Percentiles rank a stretch among this genome's conserved stretches.
These are phyloP conservation scores for Oryza glumipatula DNA, from an alignment of 176 grass and related monocot species.

Conservation along the genomic window DNA sequence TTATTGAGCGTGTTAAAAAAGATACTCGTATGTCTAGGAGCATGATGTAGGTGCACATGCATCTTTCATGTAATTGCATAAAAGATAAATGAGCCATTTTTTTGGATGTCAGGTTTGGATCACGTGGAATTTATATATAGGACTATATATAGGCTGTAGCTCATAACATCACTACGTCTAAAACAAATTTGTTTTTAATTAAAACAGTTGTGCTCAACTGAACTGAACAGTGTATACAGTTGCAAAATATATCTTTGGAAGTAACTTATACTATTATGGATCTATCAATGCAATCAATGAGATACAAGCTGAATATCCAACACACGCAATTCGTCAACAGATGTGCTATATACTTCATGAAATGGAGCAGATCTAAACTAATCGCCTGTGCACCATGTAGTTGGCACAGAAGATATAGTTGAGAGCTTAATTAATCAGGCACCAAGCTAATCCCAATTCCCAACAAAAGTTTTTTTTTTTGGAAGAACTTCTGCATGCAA, in stretches of 20 bases:
- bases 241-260: not conserved
- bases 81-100: too few species aligned
- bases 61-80: too few species aligned
- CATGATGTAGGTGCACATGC: too few species aligned
- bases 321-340: not conserved
- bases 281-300: not conserved
- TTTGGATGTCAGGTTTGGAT: not conserved
- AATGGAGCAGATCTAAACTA: not conserved
- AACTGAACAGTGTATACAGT: not conserved
- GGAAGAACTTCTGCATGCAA: not conserved
- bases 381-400: not conserved
- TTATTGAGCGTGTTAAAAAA: too few species aligned
- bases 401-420: not conserved
- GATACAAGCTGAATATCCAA: not conserved
- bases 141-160: not conserved
- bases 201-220: not conserved
- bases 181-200: not conserved
- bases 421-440: not conserved
- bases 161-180: not conserved
- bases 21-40: too few species aligned
- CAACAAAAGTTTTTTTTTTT: not conserved
- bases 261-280: not conserved
- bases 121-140: not conserved
- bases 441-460: not conserved
- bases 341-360: not conserved